Evolutionary conservation across 352 stramenopile genomes (phyloP), one percentile per base, ranked within the genome.

Genomic region (Aphanomyces euteiches): DNA sequence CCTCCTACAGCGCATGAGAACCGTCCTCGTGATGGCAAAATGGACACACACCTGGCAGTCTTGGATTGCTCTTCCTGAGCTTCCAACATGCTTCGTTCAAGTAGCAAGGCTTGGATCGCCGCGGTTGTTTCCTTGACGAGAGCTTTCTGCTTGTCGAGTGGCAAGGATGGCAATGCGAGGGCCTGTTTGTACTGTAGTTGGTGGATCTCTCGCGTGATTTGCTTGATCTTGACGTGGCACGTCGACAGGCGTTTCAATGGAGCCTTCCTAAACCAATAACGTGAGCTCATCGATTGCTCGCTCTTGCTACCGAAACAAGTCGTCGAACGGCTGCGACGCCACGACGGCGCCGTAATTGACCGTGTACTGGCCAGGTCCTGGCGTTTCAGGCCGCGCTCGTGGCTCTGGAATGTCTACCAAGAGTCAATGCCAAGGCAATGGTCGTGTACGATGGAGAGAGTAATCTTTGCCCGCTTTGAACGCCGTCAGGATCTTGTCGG

Each of bases 61-160:
- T 28, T 28, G 28, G 28, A 28, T 28, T 28, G 28, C 28, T 28
- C 28, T 2, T 28, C 28, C 28, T 28, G 28, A 28, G 28, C 28
- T 34, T 60, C 64, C n/a, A 70, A 43, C 12, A 15, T 17, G 39
- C 13, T 15, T 41, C 48, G 59, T 47, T 70, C 64, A 7, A 50
- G 12, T 12, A 70, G 4, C 15, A 70, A 37, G 7, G 47, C 34
- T 17, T 63, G 45, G 1, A 70, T 34, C 12, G 17, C n/a, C 13
- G n/a, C 34, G 28, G 47, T 61, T 4, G 64, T 70, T 50, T 70
- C 64, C 6, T 45, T 45, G 37, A 34, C 19, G 8, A 70, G 19
- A 6, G 64, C 47, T 40, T 70, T 70, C 48, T 70, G 64, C 47
- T 70, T 70, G 10, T 70, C 64, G 15, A 70, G 5, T 5, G 64